Base-by-base conservation (phyloP, 108 stramenopile genomes). In the Cyclostephanos tholiformis region DNA sequence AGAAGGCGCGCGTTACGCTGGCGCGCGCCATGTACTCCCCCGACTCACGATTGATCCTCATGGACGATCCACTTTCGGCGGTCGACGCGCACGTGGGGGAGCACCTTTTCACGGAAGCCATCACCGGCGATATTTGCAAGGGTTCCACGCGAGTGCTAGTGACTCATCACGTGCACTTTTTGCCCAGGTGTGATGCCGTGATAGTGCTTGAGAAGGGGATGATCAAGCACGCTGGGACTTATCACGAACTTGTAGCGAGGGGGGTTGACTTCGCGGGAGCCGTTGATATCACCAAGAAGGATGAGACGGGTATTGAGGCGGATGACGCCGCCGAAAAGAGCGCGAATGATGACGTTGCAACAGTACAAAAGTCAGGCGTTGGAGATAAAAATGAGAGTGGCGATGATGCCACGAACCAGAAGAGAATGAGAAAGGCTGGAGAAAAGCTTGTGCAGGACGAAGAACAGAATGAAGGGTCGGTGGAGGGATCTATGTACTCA, bases 11-110 rank as follows among this genome's bases (percentile, higher is more conserved):
- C 29, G 91, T 99, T 23, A 67, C 85, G 10, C 78, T 99, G 11
- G 97, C 97, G 4, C 71, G 98, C 0, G 95, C 96, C 22, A 79
- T 96, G 74, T 98, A 95, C 67, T 82, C 88, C 12, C 60, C 55
- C 56, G 63, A 87, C 17, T 86, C 88, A 1, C 69, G 81, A 27
- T 59, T 97, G 25, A 60, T 91, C 25, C 60, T 95, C 1, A 56
- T 97, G 72, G 97, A 97, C 75, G 98, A 97, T 63, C 94, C 94
- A 4, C 78, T 97, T 9, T 95, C 93, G 11, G 99, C 99, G 8
- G 96, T 98, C 2, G 99, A 99, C 83, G 87, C 98, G 22, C 95
- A 98, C 68, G 99, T 99, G 1, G 99, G 97, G 0, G 94, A 97
- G 67, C 97, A 97, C 74, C 71, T 99, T 36, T 98, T 98, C 82